Evolutionary conservation across 495 filamentous ascomycete genomes (phyloP).

Genomic region (Daldinia concentrica): DNA sequence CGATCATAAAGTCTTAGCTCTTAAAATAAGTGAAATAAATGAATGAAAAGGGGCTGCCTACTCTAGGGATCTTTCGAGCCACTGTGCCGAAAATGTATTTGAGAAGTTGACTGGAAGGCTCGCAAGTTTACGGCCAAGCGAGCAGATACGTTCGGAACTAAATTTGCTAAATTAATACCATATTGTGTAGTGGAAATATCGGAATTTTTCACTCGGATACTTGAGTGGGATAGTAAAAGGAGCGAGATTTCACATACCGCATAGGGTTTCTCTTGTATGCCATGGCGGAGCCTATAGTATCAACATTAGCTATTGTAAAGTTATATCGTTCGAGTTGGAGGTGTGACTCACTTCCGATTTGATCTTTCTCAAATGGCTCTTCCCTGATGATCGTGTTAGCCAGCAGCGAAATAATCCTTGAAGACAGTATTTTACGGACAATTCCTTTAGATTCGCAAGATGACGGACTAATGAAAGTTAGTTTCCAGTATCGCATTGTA

Average conservation of each 20-base stretch:
- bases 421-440: conserved; percentile 12
- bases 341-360: conserved; percentile 61
- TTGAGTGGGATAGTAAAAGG: not conserved
- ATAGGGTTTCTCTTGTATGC: conserved; percentile 86
- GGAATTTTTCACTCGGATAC: not conserved
- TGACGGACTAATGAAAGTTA: conserved; percentile 63
- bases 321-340: not conserved
- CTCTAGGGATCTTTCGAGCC: conserved; percentile 74
- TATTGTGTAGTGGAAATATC: not conserved
- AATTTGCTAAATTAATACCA: conserved; percentile 44
- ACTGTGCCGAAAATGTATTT: conserved; percentile 84
- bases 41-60: not conserved
- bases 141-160: conserved; percentile 85
- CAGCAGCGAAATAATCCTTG: not conserved
- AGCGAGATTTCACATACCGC: conserved; percentile 3
- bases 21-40: not conserved
- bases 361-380: conserved; percentile 87
- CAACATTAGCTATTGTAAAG: conserved; percentile 3
- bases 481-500: conserved; percentile 48
- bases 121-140: conserved; percentile 74
- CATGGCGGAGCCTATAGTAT: conserved; percentile 55
- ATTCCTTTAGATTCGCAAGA: conserved; percentile 65
- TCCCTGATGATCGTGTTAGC: conserved; percentile 63
- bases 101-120: conserved; percentile 73
- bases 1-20: too few relatives aligned